Evolutionary conservation across 2,329 filamentous ascomycete genomes (phyloP).

Genomic region (Monosporascus sp.): DNA sequence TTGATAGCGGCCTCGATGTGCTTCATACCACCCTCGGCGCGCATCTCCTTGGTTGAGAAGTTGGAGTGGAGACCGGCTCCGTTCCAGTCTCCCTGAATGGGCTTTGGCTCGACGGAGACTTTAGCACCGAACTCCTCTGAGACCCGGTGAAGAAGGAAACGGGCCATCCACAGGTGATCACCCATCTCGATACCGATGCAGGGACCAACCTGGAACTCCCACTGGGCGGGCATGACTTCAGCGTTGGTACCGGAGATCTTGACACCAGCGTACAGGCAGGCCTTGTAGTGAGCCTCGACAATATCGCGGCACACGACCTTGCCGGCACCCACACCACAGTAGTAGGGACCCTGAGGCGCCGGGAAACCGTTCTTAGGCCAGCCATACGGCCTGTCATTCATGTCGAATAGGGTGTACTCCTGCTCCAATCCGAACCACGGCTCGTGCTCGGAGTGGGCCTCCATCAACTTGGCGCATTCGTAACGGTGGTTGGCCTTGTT

Average conservation of each 20-base stretch:
- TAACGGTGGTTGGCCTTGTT: constrained; percentile 99
- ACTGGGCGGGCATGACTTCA: constrained; percentile 96
- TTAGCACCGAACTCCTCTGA: constrained; percentile 95
- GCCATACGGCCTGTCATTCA: constrained; percentile 83
- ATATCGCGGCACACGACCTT: constrained; percentile 98
- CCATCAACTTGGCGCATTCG: constrained; percentile 85
- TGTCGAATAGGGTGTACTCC: constrained; percentile 91
- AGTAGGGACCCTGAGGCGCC: constrained; percentile 89
- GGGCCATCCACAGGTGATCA: constrained; percentile 92
- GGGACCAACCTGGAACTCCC: constrained; percentile 96
- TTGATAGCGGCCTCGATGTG: constrained; percentile 81
- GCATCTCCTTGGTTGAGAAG: constrained; percentile 87
- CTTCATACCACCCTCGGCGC: constrained; percentile 90
- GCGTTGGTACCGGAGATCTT: constrained; percentile 98
- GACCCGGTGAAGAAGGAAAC: constrained; percentile 83
- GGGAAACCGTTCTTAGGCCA: constrained; percentile 81
- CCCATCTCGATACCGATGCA: constrained; percentile 86
- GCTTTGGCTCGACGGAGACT: constrained; percentile 94
- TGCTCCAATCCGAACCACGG: constrained; percentile 99
- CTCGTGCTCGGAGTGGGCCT: constrained; percentile 72
- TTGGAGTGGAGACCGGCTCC: constrained; percentile 78
- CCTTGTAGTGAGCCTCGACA: constrained; percentile 87
- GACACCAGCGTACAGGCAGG: constrained; percentile 78
- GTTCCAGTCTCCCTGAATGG: constrained; percentile 94
- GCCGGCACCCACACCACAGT: constrained; percentile 95